Evolutionary conservation across 192 early-diverging fungal species (phyloP), one percentile per base, ranked within the genome.

Genomic region (Dissophora ornata): DNA sequence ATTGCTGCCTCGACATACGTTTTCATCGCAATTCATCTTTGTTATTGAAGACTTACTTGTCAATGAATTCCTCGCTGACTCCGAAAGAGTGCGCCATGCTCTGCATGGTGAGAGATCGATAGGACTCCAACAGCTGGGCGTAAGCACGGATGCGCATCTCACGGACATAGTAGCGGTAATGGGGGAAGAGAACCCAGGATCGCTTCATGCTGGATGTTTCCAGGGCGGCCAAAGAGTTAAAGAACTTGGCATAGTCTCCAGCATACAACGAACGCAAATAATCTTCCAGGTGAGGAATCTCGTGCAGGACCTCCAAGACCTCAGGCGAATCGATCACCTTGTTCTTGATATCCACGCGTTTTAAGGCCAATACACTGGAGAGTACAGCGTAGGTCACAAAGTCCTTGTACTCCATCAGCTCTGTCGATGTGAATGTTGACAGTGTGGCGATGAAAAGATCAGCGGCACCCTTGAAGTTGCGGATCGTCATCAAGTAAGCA

Each of bases 71-170:
- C 71, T 97, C 89, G 3, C 91, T 90, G 34, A 99, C 97, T 44
- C 96, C 96, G 89, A 99, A 99, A 40, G 95, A 87, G 47, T 90
- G 89, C 28, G 98, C 98, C 96, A 99, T 96, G 33, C 92, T 96
- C 69, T 95, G 93, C 80, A 98, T 89, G 4, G 95, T 97, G 26
- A 99, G 82, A 54, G 91, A 94, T 67, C 94, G 83, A 70, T 99
- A 99, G 15, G 94, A 96, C 64, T 99, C 95, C 46, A 99, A 81
- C 36, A 98, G 80, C 79, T 99, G 98, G 12, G 94, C 93, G 79
- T 99, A 99, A 47, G 90, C 94, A 42, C 92, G 88, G 62, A 99
- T 98, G 57, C 97, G 91, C 98, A 99, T 97, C 75, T 99, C 98
- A 44, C 98, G 95, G 6, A 95, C 94, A 73, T 96, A 98, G 84